Percentiles rank a stretch among this genome's conserved stretches.
These are phyloP conservation scores for Fremontodendron californicum DNA, from an alignment of 345 rosid species.

Conservation along the genomic window DNA sequence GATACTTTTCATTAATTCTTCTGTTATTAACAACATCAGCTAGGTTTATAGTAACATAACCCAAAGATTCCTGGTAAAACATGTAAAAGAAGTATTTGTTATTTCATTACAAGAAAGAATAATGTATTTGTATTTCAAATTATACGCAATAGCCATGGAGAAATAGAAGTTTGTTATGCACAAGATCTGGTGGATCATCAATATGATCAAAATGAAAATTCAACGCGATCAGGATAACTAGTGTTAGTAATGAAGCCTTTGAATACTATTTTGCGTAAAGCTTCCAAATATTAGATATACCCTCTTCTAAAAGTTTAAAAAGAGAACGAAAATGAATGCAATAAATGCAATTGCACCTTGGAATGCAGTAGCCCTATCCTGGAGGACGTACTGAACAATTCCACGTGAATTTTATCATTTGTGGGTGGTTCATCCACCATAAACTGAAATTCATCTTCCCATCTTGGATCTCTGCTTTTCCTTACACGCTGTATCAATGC, in stretches of 20 bases:
- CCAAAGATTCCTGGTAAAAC: constrained; percentile 59
- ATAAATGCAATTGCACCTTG: constrained; percentile 43
- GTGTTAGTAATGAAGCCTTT: background rate
- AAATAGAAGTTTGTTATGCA: background rate
- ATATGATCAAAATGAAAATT: background rate
- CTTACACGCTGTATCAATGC: constrained; percentile 48
- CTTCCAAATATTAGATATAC: background rate
- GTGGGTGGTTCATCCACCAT: constrained; percentile 76
- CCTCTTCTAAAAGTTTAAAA: background rate
- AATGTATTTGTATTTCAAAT: background rate
- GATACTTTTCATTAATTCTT: constrained; percentile 78
- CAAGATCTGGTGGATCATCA: background rate
- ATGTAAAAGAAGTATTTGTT: background rate
- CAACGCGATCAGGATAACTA: background rate
- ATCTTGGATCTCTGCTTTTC: constrained; percentile 89
- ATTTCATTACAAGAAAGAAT: background rate
- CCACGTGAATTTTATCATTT: constrained; percentile 69
- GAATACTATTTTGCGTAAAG: background rate
- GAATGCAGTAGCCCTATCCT: constrained; percentile 78
- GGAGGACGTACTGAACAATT: constrained; percentile 74
- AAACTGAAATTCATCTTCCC: constrained; percentile 90
- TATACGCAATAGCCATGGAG: background rate
- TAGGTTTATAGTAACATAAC: constrained; percentile 56
- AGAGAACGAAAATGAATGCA: background rate
- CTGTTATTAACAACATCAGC: constrained; percentile 70